A percentile compares a stretch with the other conserved stretches of the same genome.
phyloP scores from a whole-genome alignment of 108 stramenopile genomes.

The Ochromonas danica region DNA sequence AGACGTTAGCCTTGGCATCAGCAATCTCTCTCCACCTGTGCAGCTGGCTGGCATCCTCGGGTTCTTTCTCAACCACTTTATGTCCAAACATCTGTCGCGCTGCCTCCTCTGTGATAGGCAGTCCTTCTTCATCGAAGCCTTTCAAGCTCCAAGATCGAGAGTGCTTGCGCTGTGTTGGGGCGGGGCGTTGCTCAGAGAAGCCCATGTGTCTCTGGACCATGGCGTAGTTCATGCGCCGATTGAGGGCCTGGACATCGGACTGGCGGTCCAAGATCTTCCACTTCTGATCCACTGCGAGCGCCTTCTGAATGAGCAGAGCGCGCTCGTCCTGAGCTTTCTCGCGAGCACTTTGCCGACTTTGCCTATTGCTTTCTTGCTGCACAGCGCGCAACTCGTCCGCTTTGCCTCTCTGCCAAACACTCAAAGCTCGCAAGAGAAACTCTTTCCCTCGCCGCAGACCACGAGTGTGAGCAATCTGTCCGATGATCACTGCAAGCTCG shows the following conservation, averaged over 20 bases:
- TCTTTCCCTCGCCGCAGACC: background rate
- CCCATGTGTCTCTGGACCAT: background rate
- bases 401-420: background rate
- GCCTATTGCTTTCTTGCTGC: background rate
- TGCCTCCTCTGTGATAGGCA: background rate
- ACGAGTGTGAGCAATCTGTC: background rate
- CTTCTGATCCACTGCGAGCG: background rate
- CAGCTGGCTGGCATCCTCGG: background rate
- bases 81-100: background rate
- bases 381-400: background rate
- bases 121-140: slow-evolving; percentile 3
- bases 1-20: background rate
- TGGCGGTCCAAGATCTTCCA: background rate
- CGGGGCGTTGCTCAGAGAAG: background rate
- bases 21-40: background rate
- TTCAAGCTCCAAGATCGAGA: background rate
- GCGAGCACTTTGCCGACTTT: background rate
- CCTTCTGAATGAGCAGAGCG: background rate
- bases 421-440: background rate
- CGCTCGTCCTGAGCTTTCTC: background rate
- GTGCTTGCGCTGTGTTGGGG: background rate
- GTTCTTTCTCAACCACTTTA: background rate
- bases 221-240: background rate
- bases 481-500: background rate
- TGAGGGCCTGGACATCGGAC: background rate